A percentile compares a stretch with the other conserved stretches of the same genome.
Evolutionary conservation across 2,329 filamentous ascomycete genomes (phyloP).

Genomic region (Pyrenochaeta sp.): DNA sequence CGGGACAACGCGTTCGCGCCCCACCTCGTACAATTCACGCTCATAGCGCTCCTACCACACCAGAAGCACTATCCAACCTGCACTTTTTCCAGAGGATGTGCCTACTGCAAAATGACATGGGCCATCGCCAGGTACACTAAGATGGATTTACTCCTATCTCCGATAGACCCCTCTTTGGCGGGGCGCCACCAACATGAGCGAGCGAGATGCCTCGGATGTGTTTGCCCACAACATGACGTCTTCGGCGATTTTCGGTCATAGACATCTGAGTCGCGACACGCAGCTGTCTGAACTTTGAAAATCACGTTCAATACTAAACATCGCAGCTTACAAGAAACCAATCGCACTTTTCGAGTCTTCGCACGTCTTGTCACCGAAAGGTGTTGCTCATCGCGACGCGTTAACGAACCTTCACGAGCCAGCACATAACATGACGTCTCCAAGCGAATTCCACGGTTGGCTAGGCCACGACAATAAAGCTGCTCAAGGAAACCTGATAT

Average conservation of each 20-base stretch:
- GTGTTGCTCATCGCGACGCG: neutral
- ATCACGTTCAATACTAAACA: neutral
- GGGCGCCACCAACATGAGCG: constrained; percentile 1
- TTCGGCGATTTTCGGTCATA: constrained; percentile 14
- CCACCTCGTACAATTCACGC: neutral
- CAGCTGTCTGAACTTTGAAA: neutral
- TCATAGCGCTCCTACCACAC: neutral
- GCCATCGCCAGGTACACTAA: neutral
- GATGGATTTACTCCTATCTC: neutral
- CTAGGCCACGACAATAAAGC: constrained; percentile 60
- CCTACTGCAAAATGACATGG: neutral
- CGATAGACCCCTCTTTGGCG: constrained; percentile 14
- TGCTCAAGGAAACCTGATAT: constrained; percentile 63
- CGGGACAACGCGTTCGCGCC: neutral
- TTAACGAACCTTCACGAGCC: neutral
- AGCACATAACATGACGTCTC: constrained; percentile 30
- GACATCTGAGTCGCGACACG: constrained; percentile 1
- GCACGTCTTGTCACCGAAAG: neutral
- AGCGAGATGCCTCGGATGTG: constrained; percentile 26
- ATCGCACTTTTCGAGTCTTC: neutral
- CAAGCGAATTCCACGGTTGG: constrained; percentile 65
- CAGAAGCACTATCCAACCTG: neutral
- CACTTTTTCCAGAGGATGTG: neutral
- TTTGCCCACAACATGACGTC: constrained; percentile 15
- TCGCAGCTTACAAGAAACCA: neutral